Conservation (phyloP, 176 grass and related monocot species). For the Dactylis glomerata region DNA sequence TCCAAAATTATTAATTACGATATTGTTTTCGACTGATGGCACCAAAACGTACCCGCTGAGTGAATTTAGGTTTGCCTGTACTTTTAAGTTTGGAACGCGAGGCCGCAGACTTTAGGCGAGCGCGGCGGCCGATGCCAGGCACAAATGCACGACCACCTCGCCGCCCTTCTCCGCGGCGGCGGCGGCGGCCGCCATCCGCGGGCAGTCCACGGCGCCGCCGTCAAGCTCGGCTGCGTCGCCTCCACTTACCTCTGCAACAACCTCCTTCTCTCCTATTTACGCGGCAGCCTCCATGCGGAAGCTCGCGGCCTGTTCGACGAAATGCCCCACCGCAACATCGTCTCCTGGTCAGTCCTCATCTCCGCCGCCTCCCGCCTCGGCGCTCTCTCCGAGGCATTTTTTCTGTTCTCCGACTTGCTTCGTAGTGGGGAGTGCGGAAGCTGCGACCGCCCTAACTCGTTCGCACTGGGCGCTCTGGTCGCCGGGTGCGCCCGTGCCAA, state of each 20-base stretch:
- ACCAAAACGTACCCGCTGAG: too few relatives aligned
- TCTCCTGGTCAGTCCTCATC: slow-evolving; percentile 51
- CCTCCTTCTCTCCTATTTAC: slow-evolving; percentile 14
- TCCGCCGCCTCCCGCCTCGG: slow-evolving; percentile 34
- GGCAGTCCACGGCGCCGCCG: slow-evolving; percentile 24
- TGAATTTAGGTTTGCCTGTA: neutral
- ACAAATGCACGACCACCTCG: slow-evolving; percentile 40
- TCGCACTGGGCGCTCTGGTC: slow-evolving; percentile 35
- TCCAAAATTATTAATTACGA: too few relatives aligned
- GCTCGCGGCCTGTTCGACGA: slow-evolving; percentile 55
- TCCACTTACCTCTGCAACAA: slow-evolving; percentile 59
- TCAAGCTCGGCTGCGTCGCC: slow-evolving; percentile 46
- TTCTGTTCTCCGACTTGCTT: slow-evolving; percentile 39
- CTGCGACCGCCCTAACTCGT: slow-evolving; percentile 30
- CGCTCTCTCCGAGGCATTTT: slow-evolving; percentile 17
- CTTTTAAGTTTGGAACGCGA: neutral
- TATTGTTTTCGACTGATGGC: too few relatives aligned
- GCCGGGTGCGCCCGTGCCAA: slow-evolving; percentile 37
- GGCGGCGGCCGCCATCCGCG: slow-evolving; percentile 19
- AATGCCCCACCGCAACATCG: slow-evolving; percentile 50
- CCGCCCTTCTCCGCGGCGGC: slow-evolving; percentile 29
- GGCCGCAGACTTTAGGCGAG: neutral
- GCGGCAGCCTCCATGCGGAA: neutral
- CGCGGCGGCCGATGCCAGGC: slow-evolving; percentile 29
- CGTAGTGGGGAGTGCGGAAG: neutral